Base-by-base conservation (phyloP, 441 rosid species). In the Gossypium gossypioides region DNA sequence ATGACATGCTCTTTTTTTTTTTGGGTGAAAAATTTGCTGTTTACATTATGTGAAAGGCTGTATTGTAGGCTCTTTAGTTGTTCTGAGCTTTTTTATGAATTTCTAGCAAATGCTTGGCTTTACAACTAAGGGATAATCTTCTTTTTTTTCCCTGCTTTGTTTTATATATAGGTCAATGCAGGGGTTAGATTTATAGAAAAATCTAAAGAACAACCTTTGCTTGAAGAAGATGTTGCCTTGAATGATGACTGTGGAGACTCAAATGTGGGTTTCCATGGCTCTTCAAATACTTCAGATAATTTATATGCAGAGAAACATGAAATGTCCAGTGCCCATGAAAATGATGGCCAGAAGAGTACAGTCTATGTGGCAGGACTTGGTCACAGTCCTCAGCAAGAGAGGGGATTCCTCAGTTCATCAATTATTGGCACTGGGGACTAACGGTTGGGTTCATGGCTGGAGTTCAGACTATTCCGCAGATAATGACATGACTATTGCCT, bases 241-340 rank as follows among this genome's bases (percentile, higher is more conserved):
- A 87, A 74, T 78, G 91, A 86, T 77, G 93, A 85, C n/a, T 85
- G 72, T 56, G 79, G 81, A 51, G 96, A 89, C 62, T 90, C 89
- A 59, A 82, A 87, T 66, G 82, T 83, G 81, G 96, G 94, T 67
- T 86, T 87, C 81, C 98, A 96, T 83, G 96, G 86, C 70, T 90
- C 98, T 80, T 93, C 98, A 75, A 96, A 89, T 81, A 84, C 97
- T 64, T 93, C 97, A 51, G 98, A 62, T 81, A 90, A 94, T 73
- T 69, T 91, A 61, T 89, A 79, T 71, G 88, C 97, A 15, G 99
- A 93, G 82, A 93, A 90, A 82, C 96, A 93, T 68, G 99, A 91
- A 74, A 81, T 86, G 16, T 86, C 91, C 63, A 89, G 91, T 75
- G 77, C 84, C 55, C 88, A 84, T 75, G 98, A 92, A 86, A 76